Base-by-base conservation (phyloP, 2,329 filamentous ascomycete genomes). In the Colletotrichum shisoi region DNA sequence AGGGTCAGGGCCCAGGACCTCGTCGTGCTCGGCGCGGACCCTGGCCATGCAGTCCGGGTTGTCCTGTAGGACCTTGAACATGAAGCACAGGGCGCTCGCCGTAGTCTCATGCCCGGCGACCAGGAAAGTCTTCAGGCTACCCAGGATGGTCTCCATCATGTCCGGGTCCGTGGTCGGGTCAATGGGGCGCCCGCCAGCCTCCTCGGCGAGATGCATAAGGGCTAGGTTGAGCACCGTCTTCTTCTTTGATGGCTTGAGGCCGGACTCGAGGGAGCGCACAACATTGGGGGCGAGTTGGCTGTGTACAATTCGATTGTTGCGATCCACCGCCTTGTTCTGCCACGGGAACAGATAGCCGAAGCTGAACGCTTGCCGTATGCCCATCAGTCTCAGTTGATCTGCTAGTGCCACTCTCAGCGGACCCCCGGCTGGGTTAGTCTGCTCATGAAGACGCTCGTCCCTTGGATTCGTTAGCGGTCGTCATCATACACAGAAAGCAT, bases 41-140 rank as follows among this genome's bases (percentile, higher is more conserved):
- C 72, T 74, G 1, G 68, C 72, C 31, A 79, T 61, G 27, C 71
- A 71, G 3, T 70, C 67, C 3, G 77, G 76, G 52, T 79, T 54
- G 24, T 75, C 72, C 19, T 74, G 71, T 0, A 80, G 67, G 1
- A 72, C 34, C 44, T 77, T 74, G 5, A 73, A 70, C 68, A 78
- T 73, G 65, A 74, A 79, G 49, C 74, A 76, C 4, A 79, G 71
- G 3, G 77, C 76, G 19, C 72, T 72, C 0, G 76, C 73, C 0
- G 77, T 79, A 1, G 76, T 80, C 46, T 80, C 78, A 53, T 78
- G 76, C 1, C 78, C 78, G 0, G 76, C 77, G 21, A 79, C 76
- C 3, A 80, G 71, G 52, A 80, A 78, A 4, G 69, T 64, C 39
- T 78, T 78, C 27, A 80, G 64, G 39, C 80, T 76, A 0, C 73